phyloP scores from a whole-genome alignment of 148 eudicot genomes.

The Diospyros kaki region DNA sequence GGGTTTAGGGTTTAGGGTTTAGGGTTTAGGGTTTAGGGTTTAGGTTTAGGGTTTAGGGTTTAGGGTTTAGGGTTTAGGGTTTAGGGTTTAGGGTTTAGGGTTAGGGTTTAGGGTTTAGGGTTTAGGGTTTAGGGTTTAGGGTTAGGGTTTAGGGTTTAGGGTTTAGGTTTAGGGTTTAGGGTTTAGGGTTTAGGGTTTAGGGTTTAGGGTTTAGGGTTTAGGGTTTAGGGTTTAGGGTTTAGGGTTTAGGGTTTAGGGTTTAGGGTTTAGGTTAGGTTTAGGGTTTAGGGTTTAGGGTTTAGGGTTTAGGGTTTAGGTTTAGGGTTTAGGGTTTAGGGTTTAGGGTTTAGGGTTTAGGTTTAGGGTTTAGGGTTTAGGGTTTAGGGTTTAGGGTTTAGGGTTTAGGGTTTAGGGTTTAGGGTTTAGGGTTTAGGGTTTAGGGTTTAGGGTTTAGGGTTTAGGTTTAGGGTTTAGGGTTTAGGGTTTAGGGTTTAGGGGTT shows the following conservation, averaged over 20 bases:
- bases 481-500: too few species aligned
- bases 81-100: slow-evolving; percentile 6
- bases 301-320: slow-evolving; percentile 4
- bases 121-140: neutral
- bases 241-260: slow-evolving; percentile 6
- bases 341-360: slow-evolving; percentile 1
- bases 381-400: slow-evolving; percentile 6
- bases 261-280: too few species aligned
- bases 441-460: slow-evolving; percentile 6
- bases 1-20: slow-evolving; percentile 6
- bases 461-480: neutral
- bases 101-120: neutral
- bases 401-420: slow-evolving; percentile 6
- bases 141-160: slow-evolving; percentile 4
- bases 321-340: neutral
- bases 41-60: slow-evolving; percentile 12
- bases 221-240: slow-evolving; percentile 2
- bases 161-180: neutral
- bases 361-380: neutral
- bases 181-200: neutral
- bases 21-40: slow-evolving; percentile 12
- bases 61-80: slow-evolving; percentile 15
- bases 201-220: neutral
- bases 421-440: slow-evolving; percentile 6
- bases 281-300: slow-evolving; percentile 6